A percentile compares a stretch with the other conserved stretches of the same genome.
These are phyloP conservation scores for Beauveria medogensis DNA, from an alignment of 2,329 filamentous ascomycete genomes.

Conservation along the genomic window DNA sequence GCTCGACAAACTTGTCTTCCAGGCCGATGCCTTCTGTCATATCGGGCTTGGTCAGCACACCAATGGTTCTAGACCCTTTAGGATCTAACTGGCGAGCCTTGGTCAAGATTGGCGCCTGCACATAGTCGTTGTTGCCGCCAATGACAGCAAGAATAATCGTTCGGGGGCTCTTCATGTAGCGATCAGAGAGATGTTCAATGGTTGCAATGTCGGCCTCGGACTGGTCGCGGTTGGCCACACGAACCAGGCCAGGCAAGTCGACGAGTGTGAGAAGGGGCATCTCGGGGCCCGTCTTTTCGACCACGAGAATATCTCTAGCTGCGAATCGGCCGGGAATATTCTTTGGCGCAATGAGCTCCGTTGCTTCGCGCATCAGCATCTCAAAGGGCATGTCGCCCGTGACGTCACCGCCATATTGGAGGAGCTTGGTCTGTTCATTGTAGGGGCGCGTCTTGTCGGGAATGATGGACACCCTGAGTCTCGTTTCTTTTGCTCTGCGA, in stretches of 20 bases:
- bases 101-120: conserved; percentile 42
- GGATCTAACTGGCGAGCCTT: conserved; percentile 45
- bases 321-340: conserved; percentile 43
- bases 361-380: conserved; percentile 41
- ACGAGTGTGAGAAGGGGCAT: conserved; percentile 54
- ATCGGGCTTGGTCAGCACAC: conserved; percentile 45
- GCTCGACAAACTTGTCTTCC: conserved; percentile 46
- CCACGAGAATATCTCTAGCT: conserved; percentile 45
- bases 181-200: conserved; percentile 42
- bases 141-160: conserved; percentile 49
- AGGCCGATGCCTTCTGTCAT: conserved; percentile 45
- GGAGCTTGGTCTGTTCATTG: conserved; percentile 38
- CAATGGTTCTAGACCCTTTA: conserved; percentile 39
- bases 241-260: conserved; percentile 52
- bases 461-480: conserved; percentile 44
- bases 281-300: conserved; percentile 51
- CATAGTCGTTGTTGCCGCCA: conserved; percentile 47
- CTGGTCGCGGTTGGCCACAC: conserved; percentile 45
- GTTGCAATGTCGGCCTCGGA: conserved; percentile 44
- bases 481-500: conserved; percentile 37
- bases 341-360: conserved; percentile 41
- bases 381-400: conserved; percentile 39
- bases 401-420: conserved; percentile 40
- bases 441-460: conserved; percentile 41
- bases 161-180: conserved; percentile 47